These are phyloP conservation scores for Trypanosoma brucei DNA, from an alignment of 208 protist species.

Conservation along the genomic window DNA sequence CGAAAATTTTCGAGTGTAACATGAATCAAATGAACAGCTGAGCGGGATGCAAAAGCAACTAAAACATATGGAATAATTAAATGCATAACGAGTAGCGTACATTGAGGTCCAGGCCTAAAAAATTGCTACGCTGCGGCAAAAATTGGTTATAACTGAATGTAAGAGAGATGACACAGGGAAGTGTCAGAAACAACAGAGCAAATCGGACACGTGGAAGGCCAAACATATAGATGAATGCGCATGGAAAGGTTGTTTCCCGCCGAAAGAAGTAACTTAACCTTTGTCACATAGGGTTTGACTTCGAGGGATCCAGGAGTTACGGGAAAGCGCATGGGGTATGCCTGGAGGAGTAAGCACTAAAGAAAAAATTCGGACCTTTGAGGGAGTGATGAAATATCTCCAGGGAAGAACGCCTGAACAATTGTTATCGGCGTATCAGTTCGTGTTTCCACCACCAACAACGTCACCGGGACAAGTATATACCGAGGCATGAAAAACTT, in stretches of 20 bases:
- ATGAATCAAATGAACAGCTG: not conserved
- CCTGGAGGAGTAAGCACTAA: not conserved
- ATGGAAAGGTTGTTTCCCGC: not conserved
- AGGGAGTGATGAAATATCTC: not conserved
- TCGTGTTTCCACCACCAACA: not conserved
- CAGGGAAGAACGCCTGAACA: not conserved
- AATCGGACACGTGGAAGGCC: not conserved
- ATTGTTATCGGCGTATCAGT: not conserved
- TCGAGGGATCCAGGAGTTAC: not conserved
- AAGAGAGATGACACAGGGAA: not conserved
- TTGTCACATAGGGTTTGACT: not conserved
- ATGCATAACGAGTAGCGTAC: no score
- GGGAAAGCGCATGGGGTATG: not conserved
- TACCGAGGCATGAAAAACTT: not conserved
- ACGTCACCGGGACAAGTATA: not conserved
- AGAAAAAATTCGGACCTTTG: not conserved
- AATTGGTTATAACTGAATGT: not conserved
- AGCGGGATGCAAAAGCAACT: not conserved
- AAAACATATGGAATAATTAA: no score
- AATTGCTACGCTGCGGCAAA: not conserved
- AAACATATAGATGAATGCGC: not conserved
- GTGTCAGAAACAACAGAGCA: not conserved
- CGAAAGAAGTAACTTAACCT: not conserved
- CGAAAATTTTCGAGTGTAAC: not conserved
- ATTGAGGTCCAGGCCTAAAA: not conserved